These are phyloP conservation scores for Brasilioporus rufonigricans DNA, from an alignment of 768 basidiomycete genomes.

Conservation along the genomic window DNA sequence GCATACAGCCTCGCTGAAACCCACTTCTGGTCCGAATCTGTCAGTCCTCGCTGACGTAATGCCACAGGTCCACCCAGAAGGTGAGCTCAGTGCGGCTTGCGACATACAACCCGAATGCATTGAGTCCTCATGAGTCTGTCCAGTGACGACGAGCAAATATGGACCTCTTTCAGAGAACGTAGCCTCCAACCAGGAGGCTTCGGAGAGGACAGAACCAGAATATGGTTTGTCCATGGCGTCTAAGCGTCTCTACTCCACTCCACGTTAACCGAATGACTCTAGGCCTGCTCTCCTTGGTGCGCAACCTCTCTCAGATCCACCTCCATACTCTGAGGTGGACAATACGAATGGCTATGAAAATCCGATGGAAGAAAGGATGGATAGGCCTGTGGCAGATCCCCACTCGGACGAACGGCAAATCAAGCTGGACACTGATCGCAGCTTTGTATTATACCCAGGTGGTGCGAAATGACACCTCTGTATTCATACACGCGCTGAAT, in stretches of 20 bases:
- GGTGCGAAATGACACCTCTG: constrained; percentile 44
- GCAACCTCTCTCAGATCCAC: constrained; percentile 40
- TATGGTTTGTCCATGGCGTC: constrained; percentile 48
- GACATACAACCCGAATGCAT: constrained; percentile 6
- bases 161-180: constrained; percentile 43
- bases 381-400: constrained; percentile 12
- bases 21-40: constrained; percentile 1
- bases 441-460: constrained; percentile 91
- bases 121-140: constrained; percentile 21
- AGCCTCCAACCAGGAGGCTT: constrained; percentile 66
- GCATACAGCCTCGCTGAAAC: not conserved
- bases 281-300: constrained; percentile 32
- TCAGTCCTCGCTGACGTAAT: constrained; percentile 24
- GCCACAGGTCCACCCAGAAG: not conserved
- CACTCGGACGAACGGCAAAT: constrained; percentile 89
- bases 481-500: constrained; percentile 10
- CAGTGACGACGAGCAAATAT: constrained; percentile 35
- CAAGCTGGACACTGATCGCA: constrained; percentile 83
- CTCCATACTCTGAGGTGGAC: constrained; percentile 26
- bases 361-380: not conserved
- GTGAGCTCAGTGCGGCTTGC: not conserved
- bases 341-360: constrained; percentile 2
- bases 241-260: constrained; percentile 4
- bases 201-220: constrained; percentile 46
- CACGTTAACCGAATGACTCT: constrained; percentile 19